Conservation (phyloP, 2,329 filamentous ascomycete genomes). For the Neonectria magnoliae region DNA sequence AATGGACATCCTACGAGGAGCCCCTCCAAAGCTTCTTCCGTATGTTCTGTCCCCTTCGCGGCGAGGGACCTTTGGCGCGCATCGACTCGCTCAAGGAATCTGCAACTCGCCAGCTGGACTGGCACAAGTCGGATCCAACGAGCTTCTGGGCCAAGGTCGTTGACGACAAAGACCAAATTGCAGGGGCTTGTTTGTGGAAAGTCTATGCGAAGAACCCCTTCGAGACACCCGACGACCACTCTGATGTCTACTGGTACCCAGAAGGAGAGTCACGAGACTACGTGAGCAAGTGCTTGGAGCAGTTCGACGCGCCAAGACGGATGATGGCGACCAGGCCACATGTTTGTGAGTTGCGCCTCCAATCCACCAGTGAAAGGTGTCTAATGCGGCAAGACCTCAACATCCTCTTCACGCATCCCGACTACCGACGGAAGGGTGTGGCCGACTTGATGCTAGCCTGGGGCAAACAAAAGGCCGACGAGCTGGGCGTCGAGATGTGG, state of each 20-base stretch:
- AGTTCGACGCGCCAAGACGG: conserved; percentile 31
- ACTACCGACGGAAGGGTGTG: conserved; percentile 35
- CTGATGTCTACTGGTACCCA: conserved; percentile 30
- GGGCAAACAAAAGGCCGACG: conserved; percentile 38
- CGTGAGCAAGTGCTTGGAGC: conserved; percentile 29
- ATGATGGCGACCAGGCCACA: conserved; percentile 34
- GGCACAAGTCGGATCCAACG: conserved; percentile 28
- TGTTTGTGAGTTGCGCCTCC: conserved; percentile 26
- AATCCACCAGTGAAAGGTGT: no score
- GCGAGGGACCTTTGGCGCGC: conserved; percentile 19
- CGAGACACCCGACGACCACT: conserved; percentile 21
- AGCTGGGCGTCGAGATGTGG: conserved; percentile 40
- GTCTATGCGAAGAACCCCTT: conserved; percentile 27
- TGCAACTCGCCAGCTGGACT: conserved; percentile 9
- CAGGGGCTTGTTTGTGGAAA: conserved; percentile 37
- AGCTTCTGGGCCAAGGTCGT: conserved; percentile 34
- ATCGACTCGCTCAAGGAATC: conserved; percentile 28
- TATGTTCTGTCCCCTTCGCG: conserved; percentile 33
- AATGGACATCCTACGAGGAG: conserved; percentile 32
- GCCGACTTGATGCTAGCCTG: conserved; percentile 34
- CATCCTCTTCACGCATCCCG: conserved; percentile 36
- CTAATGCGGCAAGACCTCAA: conserved; percentile 29
- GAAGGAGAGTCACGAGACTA: conserved; percentile 33
- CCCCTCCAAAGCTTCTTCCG: conserved; percentile 32
- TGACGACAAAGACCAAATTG: conserved; percentile 30